Base-by-base conservation (phyloP, 2,329 filamentous ascomycete genomes). In the Neofusicoccum cordaticola region DNA sequence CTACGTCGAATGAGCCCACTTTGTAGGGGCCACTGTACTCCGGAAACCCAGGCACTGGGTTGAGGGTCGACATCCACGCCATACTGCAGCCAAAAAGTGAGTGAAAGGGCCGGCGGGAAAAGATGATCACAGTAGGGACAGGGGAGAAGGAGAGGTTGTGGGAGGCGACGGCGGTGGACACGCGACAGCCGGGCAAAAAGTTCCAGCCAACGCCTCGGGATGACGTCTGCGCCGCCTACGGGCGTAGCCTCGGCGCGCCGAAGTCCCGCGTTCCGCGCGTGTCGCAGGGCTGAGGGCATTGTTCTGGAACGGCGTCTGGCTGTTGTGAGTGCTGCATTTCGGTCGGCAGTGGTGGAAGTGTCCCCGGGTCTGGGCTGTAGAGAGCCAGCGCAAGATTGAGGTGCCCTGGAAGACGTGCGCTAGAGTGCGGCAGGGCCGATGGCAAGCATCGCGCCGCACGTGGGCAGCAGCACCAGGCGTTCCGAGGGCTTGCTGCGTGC, bases 1-100 rank as follows among this genome's bases (percentile, higher is more conserved):
- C 92, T 68, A 94, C 83, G 71, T 96, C 92, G 69, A 92, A 82
- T 2, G 89, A 91, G 68, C 91, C 92, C 65, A 95, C 91, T 70
- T 87, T 86, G 80, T 92, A 88, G 0, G 90, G 89, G 0, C 91
- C 92, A 0, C 88, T 88, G 73, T 93, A 94, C 3, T 86, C 80
- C 3, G 91, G 89, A 65, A 96, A 93, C 1, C 83, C 77, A 1
- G 91, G 91, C 4, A 92, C 80, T 0, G 90, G 90, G 71, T 84
- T 91, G 69, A 91, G 77, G 44, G 72, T 74, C 42, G 76, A 74
- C 48, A 82, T 72, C 70, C 76, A 77, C 27, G 75, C 75, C 77
- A 82, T 81, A 45, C 11, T 39, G 27, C 8, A 50, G 22, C 15
- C 15, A 27, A 51, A 17, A 27, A 41, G 17, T 9, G 52, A 50